Evolutionary conservation across 345 rosid genomes (phyloP).

Genomic region (Eucalyptus viminalis): DNA sequence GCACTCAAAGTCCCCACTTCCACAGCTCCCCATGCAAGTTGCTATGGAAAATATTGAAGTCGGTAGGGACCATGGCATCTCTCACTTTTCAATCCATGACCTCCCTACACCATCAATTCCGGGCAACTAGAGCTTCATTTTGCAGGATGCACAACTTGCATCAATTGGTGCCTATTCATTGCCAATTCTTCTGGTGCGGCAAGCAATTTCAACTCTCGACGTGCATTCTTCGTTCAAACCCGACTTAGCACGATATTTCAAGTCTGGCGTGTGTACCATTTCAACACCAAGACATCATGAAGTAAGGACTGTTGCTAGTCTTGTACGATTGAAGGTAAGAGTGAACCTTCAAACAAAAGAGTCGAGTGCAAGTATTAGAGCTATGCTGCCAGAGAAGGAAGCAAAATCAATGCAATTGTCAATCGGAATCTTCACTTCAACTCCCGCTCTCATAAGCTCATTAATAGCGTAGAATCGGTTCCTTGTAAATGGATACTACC

Average conservation of each 20-base stretch:
- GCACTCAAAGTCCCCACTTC: background rate
- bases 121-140: background rate
- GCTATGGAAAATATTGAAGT: background rate
- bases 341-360: too few relatives aligned
- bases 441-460: too few relatives aligned
- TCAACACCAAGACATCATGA: too few relatives aligned
- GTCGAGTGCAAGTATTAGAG: too few relatives aligned
- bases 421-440: too few relatives aligned
- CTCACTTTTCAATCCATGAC: background rate
- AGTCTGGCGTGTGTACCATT: too few relatives aligned
- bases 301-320: too few relatives aligned
- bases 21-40: background rate
- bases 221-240: fast-evolving
- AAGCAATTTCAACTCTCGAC: fast-evolving
- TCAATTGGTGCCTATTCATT: background rate
- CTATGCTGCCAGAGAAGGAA: too few relatives aligned
- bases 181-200: background rate
- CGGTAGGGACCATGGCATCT: background rate
- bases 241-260: background rate
- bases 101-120: background rate
- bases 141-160: background rate
- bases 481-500: too few relatives aligned
- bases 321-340: too few relatives aligned
- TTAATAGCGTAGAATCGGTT: too few relatives aligned
- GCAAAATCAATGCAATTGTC: too few relatives aligned